Conservation (phyloP, 2,329 filamentous ascomycete genomes). For the Orbilia brochopaga region DNA sequence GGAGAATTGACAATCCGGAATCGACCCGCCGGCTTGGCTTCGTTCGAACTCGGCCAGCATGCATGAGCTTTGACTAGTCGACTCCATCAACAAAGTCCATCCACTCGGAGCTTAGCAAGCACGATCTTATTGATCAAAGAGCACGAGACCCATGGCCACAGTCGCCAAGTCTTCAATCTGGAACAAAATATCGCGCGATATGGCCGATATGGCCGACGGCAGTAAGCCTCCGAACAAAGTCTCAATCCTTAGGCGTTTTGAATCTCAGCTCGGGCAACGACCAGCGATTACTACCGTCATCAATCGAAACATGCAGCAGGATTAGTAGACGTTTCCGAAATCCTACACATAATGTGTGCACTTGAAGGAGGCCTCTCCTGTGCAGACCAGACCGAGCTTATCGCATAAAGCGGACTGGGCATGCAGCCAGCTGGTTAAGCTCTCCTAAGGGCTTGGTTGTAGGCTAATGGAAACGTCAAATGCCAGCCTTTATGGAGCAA, state of each 20-base stretch:
- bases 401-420: not conserved
- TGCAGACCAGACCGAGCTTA: not conserved
- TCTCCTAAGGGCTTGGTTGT: not conserved
- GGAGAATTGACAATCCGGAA: no score
- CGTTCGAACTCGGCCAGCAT: not conserved
- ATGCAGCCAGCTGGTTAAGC: not conserved
- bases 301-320: no score
- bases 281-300: no score
- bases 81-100: not conserved
- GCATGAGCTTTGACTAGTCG: not conserved
- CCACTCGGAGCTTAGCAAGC: constrained; percentile 1
- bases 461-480: constrained; percentile 21
- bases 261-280: not conserved
- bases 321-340: no score
- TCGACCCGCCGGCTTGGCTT: constrained; percentile 2
- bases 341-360: no score
- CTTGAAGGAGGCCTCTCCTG: no score
- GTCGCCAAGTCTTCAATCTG: not conserved
- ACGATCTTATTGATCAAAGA: not conserved
- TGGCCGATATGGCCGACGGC: not conserved
- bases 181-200: constrained; percentile 1
- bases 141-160: constrained; percentile 5
- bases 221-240: not conserved
- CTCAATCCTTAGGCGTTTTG: not conserved
- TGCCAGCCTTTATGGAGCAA: constrained; percentile 15